A percentile compares a stretch with the other conserved stretches of the same genome.
These are phyloP conservation scores for Trametes elegans DNA, from an alignment of 768 basidiomycete genomes.

Conservation along the genomic window DNA sequence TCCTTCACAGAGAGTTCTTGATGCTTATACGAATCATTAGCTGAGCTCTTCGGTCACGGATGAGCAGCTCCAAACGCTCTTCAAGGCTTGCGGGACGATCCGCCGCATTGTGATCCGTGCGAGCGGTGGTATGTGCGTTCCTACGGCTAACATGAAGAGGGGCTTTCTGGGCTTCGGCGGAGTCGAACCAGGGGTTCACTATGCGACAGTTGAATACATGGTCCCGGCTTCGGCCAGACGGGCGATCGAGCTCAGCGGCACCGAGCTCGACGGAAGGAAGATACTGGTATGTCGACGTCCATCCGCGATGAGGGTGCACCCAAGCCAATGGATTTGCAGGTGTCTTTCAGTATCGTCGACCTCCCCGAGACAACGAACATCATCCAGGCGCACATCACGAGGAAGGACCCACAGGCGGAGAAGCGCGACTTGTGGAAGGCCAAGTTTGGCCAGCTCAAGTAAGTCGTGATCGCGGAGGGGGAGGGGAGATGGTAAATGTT, in stretches of 20 bases:
- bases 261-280: conserved; percentile 34
- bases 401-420: conserved; percentile 1
- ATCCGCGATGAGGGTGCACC: not conserved
- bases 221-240: conserved; percentile 34
- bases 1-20: not conserved
- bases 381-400: not conserved
- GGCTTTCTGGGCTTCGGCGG: not conserved
- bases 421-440: conserved; percentile 8
- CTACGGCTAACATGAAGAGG: conserved; percentile 4
- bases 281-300: conserved; percentile 36
- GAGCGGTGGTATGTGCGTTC: conserved; percentile 26
- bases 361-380: conserved; percentile 29
- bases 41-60: conserved; percentile 32
- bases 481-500: not conserved
- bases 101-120: conserved; percentile 37
- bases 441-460: conserved; percentile 12
- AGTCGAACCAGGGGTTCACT: conserved; percentile 30
- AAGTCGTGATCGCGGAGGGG: not conserved
- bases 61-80: conserved; percentile 32
- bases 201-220: conserved; percentile 50
- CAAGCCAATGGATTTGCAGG: not conserved
- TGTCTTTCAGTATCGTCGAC: conserved; percentile 27
- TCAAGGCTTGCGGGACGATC: conserved; percentile 38
- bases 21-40: conserved; percentile 25
- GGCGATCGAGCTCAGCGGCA: conserved; percentile 43